Evolutionary conservation across 352 stramenopile species (phyloP).

Genomic region (Thalassiosira exigua): DNA sequence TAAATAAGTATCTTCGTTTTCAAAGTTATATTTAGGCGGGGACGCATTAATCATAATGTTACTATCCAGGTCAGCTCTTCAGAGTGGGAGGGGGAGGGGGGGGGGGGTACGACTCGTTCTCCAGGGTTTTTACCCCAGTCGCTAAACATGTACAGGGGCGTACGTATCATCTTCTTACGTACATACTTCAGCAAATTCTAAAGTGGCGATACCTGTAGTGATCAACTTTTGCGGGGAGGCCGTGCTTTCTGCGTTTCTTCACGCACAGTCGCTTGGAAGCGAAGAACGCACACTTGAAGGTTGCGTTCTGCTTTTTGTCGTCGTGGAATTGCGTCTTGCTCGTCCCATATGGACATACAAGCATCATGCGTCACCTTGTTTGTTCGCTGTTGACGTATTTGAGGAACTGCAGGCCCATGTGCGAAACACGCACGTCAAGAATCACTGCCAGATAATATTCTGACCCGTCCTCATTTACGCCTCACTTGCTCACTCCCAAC

Average conservation of each 20-base stretch:
- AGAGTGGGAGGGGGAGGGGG: too few relatives aligned
- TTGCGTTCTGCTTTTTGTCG: constrained; percentile 3
- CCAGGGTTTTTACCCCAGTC: too few relatives aligned
- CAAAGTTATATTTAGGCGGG: too few relatives aligned
- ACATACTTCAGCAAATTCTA: too few relatives aligned
- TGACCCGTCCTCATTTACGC: background rate
- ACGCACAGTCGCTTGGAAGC: background rate
- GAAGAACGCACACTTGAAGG: constrained; percentile 1
- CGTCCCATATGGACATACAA: constrained; percentile 2
- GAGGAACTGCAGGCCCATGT: constrained; percentile 2
- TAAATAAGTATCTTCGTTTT: too few relatives aligned
- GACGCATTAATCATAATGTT: too few relatives aligned
- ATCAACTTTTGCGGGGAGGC: background rate
- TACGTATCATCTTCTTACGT: too few relatives aligned
- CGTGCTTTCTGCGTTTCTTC: background rate
- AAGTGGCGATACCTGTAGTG: too few relatives aligned
- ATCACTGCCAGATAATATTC: background rate
- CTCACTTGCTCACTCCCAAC: background rate
- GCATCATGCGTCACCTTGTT: background rate
- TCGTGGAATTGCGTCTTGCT: constrained; percentile 15
- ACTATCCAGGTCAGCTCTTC: too few relatives aligned
- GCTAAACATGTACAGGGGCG: too few relatives aligned
- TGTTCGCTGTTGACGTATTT: constrained; percentile 1
- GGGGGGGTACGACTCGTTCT: too few relatives aligned
- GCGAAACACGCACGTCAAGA: background rate